Percentiles rank a stretch among this genome's conserved stretches.
phyloP scores from a whole-genome alignment of 495 filamentous ascomycete genomes.

The Talaromyces ruber region DNA sequence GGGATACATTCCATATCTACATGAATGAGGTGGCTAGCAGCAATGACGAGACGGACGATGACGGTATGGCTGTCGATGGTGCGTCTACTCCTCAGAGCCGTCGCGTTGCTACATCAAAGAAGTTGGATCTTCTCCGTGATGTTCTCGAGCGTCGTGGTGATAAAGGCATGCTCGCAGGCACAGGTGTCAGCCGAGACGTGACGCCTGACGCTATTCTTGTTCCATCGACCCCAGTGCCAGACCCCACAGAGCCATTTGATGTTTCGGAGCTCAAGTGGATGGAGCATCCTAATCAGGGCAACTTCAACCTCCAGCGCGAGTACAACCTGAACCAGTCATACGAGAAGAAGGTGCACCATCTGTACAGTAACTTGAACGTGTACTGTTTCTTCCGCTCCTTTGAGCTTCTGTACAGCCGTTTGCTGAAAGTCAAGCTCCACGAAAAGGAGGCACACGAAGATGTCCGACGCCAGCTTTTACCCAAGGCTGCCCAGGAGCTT shows the following conservation, averaged over 20 bases:
- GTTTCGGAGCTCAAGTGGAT: slow-evolving; percentile 47
- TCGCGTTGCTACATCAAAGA: slow-evolving; percentile 60
- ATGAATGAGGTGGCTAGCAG: slow-evolving; percentile 61
- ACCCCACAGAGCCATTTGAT: slow-evolving; percentile 38
- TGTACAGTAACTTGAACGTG: slow-evolving; percentile 84
- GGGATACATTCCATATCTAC: slow-evolving; percentile 64
- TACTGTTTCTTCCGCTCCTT: slow-evolving; percentile 92
- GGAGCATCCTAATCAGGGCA: slow-evolving; percentile 46
- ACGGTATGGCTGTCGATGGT: slow-evolving; percentile 39
- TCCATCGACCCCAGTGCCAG: slow-evolving; percentile 35
- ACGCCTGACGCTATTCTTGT: slow-evolving; percentile 72
- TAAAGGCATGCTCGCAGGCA: slow-evolving; percentile 57
- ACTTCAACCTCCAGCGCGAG: slow-evolving; percentile 47
- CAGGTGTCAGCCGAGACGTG: slow-evolving; percentile 70
- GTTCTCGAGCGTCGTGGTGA: slow-evolving; percentile 67
- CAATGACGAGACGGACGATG: slow-evolving; percentile 68
- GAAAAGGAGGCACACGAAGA: slow-evolving; percentile 63
- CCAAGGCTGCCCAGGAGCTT: slow-evolving; percentile 74
- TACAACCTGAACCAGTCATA: slow-evolving; percentile 74
- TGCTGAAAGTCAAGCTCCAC: slow-evolving; percentile 70
- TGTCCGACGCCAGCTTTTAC: slow-evolving; percentile 52
- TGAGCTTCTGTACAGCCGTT: slow-evolving; percentile 74
- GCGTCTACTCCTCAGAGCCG: slow-evolving; percentile 44
- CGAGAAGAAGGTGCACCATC: slow-evolving; percentile 65
- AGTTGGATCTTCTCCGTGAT: slow-evolving; percentile 73